These are phyloP conservation scores for Fusarium bactridioides DNA, from an alignment of 2,329 filamentous ascomycete genomes.

Conservation along the genomic window DNA sequence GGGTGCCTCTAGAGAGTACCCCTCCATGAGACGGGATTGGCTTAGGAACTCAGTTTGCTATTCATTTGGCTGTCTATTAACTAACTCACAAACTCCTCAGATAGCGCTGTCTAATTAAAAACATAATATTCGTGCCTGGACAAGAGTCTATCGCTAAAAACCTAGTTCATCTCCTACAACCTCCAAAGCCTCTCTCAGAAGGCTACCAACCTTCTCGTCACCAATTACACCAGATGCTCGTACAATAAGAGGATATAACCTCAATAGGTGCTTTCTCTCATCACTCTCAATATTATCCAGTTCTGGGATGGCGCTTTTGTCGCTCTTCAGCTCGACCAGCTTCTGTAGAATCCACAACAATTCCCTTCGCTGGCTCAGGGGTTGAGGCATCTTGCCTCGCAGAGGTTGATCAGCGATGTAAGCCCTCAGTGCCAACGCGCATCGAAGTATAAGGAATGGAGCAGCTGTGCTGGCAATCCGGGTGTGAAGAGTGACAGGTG, in stretches of 20 bases:
- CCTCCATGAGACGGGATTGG: slow-evolving; percentile 12
- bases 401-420: slow-evolving; percentile 94
- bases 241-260: slow-evolving; percentile 81
- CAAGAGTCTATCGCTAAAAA: slow-evolving; percentile 14
- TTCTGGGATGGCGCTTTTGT: slow-evolving; percentile 72
- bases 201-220: slow-evolving; percentile 66
- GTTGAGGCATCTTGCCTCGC: slow-evolving; percentile 87
- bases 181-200: slow-evolving; percentile 68
- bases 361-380: slow-evolving; percentile 80
- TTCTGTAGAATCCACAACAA: slow-evolving; percentile 74
- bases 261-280: slow-evolving; percentile 76
- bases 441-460: slow-evolving; percentile 83
- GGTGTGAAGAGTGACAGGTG: slow-evolving; percentile 51
- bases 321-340: slow-evolving; percentile 72
- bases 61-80: background rate
- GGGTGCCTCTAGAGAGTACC: slow-evolving; percentile 14
- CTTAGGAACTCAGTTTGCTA: background rate
- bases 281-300: slow-evolving; percentile 60
- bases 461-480: slow-evolving; percentile 78
- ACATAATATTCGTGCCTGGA: background rate
- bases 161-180: slow-evolving; percentile 64
- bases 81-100: background rate
- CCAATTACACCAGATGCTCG: slow-evolving; percentile 65
- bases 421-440: slow-evolving; percentile 79
- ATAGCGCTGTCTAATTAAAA: background rate